A percentile compares a stretch with the other conserved stretches of the same genome.
These are phyloP conservation scores for Salix udensis DNA, from an alignment of 345 rosid genomes.

Conservation along the genomic window DNA sequence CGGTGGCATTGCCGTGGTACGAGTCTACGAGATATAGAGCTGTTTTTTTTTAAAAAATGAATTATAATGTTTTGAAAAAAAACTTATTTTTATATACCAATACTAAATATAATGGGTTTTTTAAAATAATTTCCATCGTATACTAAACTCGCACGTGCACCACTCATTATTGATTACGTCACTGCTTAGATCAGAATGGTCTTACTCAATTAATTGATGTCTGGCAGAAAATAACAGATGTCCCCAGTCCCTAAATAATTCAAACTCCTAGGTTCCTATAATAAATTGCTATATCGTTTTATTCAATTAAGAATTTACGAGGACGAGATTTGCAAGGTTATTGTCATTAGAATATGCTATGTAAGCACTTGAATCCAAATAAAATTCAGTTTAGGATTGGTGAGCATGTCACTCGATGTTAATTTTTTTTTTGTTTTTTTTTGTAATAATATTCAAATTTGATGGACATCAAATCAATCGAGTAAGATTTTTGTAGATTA, in stretches of 20 bases:
- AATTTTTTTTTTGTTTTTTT: no score
- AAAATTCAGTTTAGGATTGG: background rate
- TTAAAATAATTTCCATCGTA: no score
- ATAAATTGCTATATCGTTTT: background rate
- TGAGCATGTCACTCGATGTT: background rate
- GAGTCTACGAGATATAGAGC: no score
- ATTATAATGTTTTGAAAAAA: no score
- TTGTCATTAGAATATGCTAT: background rate
- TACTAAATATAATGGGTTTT: no score
- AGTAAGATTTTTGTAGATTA: no score
- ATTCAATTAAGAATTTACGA: background rate
- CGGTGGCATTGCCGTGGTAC: background rate
- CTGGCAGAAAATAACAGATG: background rate
- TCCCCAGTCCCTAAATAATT: background rate
- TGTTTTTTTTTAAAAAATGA: no score
- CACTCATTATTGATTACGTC: conserved; percentile 9
- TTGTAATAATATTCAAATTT: no score
- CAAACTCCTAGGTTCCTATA: background rate
- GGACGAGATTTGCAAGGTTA: background rate
- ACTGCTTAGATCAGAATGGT: conserved; percentile 17
- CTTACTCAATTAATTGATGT: background rate
- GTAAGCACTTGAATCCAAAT: background rate
- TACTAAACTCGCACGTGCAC: background rate
- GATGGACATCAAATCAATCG: no score
- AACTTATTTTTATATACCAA: no score